phyloP scores from a whole-genome alignment of 805 yeast genomes.

The Debaryomyces prosopidis region DNA sequence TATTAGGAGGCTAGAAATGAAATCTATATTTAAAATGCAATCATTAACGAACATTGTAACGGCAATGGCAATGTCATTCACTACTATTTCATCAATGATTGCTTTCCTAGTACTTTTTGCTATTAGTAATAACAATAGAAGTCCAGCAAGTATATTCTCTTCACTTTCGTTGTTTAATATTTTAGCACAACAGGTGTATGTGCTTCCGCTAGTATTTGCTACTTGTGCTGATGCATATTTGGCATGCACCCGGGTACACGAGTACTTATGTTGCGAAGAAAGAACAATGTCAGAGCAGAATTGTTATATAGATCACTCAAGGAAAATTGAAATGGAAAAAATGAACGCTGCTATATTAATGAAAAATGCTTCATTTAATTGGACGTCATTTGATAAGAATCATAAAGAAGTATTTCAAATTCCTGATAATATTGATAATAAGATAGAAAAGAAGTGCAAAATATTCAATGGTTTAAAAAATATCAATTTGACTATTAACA shows the following conservation, averaged over 20 bases:
- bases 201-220: slow-evolving; percentile 13
- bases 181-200: slow-evolving; percentile 10
- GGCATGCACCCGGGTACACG: slow-evolving; percentile 9
- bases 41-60: slow-evolving; percentile 10
- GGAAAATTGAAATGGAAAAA: background rate
- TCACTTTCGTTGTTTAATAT: slow-evolving; percentile 17
- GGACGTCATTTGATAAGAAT: slow-evolving; percentile 47
- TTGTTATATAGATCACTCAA: background rate
- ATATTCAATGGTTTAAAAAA: slow-evolving; percentile 38
- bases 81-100: slow-evolving; percentile 15
- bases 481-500: slow-evolving; percentile 51
- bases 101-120: slow-evolving; percentile 16
- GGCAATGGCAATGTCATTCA: slow-evolving; percentile 11
- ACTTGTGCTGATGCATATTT: slow-evolving; percentile 13
- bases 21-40: slow-evolving; percentile 12
- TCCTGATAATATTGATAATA: background rate
- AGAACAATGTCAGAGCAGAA: background rate
- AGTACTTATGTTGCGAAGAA: slow-evolving; percentile 8
- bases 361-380: slow-evolving; percentile 56
- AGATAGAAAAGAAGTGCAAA: background rate
- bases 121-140: slow-evolving; percentile 4
- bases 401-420: slow-evolving; percentile 3
- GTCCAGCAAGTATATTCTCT: slow-evolving; percentile 14
- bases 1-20: slow-evolving; percentile 12
- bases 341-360: slow-evolving; percentile 47